A percentile compares a stretch with the other conserved stretches of the same genome.
phyloP scores from a whole-genome alignment of 306 rosid species.

The Medicago lupulina region DNA sequence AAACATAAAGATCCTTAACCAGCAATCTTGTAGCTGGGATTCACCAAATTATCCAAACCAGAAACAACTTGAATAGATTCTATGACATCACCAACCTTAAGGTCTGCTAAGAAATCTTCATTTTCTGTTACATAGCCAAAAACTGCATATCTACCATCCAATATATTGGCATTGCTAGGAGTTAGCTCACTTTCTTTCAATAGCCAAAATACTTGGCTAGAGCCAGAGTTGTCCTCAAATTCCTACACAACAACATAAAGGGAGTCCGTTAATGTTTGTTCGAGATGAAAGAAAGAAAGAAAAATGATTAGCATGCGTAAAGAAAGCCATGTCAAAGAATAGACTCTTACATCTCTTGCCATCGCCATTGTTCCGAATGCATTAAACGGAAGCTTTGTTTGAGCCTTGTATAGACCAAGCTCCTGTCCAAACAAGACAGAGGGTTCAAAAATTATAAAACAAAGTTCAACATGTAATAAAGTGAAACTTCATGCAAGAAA shows the following conservation, averaged over 20 bases:
- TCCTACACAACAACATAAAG: constrained; percentile 57
- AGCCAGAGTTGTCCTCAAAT: constrained; percentile 88
- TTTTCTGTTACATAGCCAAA: constrained; percentile 86
- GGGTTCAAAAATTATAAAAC: constrained; percentile 18
- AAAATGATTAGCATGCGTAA: not conserved
- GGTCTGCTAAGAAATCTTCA: constrained; percentile 87
- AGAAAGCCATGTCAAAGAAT: constrained; percentile 11
- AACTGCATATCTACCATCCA: constrained; percentile 94
- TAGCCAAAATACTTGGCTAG: constrained; percentile 95
- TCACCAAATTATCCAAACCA: constrained; percentile 82
- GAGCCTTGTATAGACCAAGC: constrained; percentile 98
- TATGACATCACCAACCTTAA: constrained; percentile 95
- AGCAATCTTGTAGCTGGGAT: constrained; percentile 95
- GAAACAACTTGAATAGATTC: constrained; percentile 90
- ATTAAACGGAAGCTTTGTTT: constrained; percentile 95
- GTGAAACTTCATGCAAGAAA: constrained; percentile 20
- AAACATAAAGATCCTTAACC: constrained; percentile 55
- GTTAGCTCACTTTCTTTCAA: constrained; percentile 95
- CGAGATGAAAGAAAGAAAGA: not conserved
- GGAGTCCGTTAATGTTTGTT: not conserved
- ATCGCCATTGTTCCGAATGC: constrained; percentile 99
- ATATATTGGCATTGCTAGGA: constrained; percentile 92
- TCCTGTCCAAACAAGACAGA: constrained; percentile 62
- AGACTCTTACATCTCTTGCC: constrained; percentile 89
- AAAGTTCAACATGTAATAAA: constrained; percentile 6